Evolutionary conservation across 2,329 filamentous ascomycete genomes (phyloP), one percentile per base, ranked within the genome.

Genomic region (Cladophialophora yegresii): DNA sequence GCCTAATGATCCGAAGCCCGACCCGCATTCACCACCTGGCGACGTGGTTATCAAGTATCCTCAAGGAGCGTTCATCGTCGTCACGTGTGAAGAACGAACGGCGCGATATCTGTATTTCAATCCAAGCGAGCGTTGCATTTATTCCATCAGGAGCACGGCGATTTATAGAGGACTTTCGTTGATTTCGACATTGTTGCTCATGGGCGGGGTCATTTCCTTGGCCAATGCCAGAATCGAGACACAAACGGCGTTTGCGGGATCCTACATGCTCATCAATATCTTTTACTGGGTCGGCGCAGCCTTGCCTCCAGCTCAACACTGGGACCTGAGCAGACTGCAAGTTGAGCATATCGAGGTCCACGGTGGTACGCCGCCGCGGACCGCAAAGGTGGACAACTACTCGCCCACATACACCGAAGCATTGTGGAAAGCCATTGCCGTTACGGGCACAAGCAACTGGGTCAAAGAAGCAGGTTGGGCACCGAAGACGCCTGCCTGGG

Each of bases 101-200:
- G 81, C 82, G 2, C 75, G 81, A 13, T 81, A 83, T 67, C 73
- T 84, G 0, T 83, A 80, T 70, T 84, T 83, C 66, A 81, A 81
- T 3, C 81, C 81, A 0, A 70, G 69, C 53, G 81, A 83, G 68
- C 76, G 78, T 53, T 81, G 83, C 61, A 71, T 80, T 10, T 84
- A 84, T 68, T 68, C 75, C 16, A 69, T 83, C 23, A 70, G 75
- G 61, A 70, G 69, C 61, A 76, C 75, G 0, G 72, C 75, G 2
- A 71, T 75, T 4, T 83, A 83, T 67, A 75, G 81, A 26, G 71
- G 81, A 8, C 73, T 83, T 12, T 81, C 80, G n/a, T 72, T 84
- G 23, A 68, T 82, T 2, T 81, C 80, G 65, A 83, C 81, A 5
- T 72, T 83, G 53, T 75, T 83, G 73, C 77, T 84, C 55, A 83